phyloP scores from a whole-genome alignment of 768 basidiomycete genomes.

The Rhodotorula graminis region DNA sequence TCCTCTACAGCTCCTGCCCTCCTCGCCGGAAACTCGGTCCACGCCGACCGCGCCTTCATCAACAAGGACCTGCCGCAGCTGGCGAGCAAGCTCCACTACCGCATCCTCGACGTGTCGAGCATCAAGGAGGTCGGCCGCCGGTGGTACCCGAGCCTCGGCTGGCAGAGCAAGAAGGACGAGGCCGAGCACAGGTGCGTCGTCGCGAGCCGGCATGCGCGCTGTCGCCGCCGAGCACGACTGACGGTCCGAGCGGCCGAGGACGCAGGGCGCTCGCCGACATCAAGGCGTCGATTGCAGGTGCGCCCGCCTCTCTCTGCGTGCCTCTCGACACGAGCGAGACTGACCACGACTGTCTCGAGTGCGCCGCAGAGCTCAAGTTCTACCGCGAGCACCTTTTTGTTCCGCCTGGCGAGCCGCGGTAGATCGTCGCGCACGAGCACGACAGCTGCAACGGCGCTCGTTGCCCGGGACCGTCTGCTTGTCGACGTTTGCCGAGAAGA shows the following conservation, averaged over 20 bases:
- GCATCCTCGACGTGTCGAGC: conserved; percentile 46
- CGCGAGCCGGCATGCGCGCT: too few species aligned
- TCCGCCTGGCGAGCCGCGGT: conserved; percentile 5
- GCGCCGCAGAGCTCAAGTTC: conserved; percentile 19
- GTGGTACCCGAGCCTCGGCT: conserved; percentile 45
- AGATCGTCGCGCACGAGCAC: neutral
- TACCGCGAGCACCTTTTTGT: conserved; percentile 32
- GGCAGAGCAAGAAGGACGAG: conserved; percentile 23
- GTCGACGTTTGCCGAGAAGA: too few species aligned
- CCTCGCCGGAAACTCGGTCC: conserved; percentile 29
- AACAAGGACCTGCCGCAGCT: conserved; percentile 45
- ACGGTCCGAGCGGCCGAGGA: too few species aligned
- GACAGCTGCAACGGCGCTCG: too few species aligned
- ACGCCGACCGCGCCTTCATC: conserved; percentile 39
- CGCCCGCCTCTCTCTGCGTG: neutral
- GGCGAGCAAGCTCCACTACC: conserved; percentile 46
- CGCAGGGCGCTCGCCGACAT: conserved; percentile 33
- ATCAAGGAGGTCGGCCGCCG: conserved; percentile 45
- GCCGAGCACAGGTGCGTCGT: conserved; percentile 32
- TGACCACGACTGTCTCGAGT: neutral
- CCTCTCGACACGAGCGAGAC: neutral
- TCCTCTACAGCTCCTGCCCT: conserved; percentile 13
- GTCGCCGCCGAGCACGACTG: too few species aligned
- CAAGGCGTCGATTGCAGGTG: conserved; percentile 32
- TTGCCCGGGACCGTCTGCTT: too few species aligned